Evolutionary conservation across 2,329 filamentous ascomycete genomes (phyloP).

Genomic region (Xylariaceae sp.): DNA sequence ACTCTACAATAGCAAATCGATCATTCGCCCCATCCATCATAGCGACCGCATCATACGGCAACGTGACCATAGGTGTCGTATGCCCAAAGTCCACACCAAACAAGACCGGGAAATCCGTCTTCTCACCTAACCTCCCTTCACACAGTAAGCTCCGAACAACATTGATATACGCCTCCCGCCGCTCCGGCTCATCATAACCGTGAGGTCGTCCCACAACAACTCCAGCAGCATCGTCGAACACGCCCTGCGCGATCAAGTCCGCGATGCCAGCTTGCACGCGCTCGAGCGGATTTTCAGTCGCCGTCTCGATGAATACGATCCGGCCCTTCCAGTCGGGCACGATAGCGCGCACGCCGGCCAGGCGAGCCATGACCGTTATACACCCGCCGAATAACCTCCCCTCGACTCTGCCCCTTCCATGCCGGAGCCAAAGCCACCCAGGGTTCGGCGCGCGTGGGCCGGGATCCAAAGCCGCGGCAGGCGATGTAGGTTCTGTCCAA

Average conservation of each 20-base stretch:
- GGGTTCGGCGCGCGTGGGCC: constrained; percentile 28
- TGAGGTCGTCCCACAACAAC: constrained; percentile 40
- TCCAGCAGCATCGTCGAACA: constrained; percentile 39
- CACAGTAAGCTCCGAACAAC: constrained; percentile 34
- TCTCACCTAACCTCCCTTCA: constrained; percentile 29
- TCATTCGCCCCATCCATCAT: constrained; percentile 37
- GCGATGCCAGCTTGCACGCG: constrained; percentile 35
- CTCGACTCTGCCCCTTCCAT: constrained; percentile 27
- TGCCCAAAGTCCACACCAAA: constrained; percentile 42
- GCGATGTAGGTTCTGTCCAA: constrained; percentile 14
- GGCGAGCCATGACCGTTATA: constrained; percentile 37
- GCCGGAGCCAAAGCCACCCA: constrained; percentile 37
- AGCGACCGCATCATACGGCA: constrained; percentile 37
- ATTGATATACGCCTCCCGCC: constrained; percentile 26
- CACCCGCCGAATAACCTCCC: constrained; percentile 44
- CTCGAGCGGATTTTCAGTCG: constrained; percentile 31
- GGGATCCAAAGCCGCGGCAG: constrained; percentile 22
- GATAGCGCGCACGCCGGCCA: constrained; percentile 33
- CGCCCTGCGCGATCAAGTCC: constrained; percentile 39
- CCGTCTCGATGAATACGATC: constrained; percentile 41
- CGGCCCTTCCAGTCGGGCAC: constrained; percentile 36
- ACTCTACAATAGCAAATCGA: constrained; percentile 31
- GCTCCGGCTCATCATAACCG: constrained; percentile 35
- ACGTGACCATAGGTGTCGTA: constrained; percentile 39
- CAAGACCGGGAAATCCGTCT: constrained; percentile 36